phyloP scores from a whole-genome alignment of 1,284 basidiomycete genomes.

The Gymnopus androsaceus region DNA sequence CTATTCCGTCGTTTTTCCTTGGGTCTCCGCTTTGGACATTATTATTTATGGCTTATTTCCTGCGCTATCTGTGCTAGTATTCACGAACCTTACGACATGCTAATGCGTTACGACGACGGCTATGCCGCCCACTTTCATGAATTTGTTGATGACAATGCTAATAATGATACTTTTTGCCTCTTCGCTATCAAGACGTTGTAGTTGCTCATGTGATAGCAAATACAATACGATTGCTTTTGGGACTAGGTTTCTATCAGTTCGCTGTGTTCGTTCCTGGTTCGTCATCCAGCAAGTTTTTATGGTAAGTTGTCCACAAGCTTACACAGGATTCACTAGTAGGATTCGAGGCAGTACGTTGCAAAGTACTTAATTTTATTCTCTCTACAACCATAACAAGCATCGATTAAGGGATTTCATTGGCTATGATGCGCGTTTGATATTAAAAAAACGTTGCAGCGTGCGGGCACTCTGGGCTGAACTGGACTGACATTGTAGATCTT shows the following conservation, averaged over 20 bases:
- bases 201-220: conserved; percentile 7
- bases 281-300: too few relatives aligned
- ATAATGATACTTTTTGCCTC: not conserved
- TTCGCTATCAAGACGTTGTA: not conserved
- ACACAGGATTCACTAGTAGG: not conserved
- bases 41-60: conserved; percentile 19
- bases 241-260: not conserved
- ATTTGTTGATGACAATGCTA: conserved; percentile 3
- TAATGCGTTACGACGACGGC: conserved; percentile 23
- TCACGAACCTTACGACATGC: conserved; percentile 27
- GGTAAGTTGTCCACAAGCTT: too few relatives aligned
- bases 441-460: conserved; percentile 40
- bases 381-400: not conserved
- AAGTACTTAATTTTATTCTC: not conserved
- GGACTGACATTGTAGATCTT: not conserved
- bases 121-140: conserved; percentile 4
- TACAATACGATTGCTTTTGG: not conserved
- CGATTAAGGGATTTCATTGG: not conserved
- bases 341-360: not conserved
- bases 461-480: conserved; percentile 5
- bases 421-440: conserved; percentile 24
- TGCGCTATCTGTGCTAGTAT: too few relatives aligned
- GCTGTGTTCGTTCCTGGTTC: too few relatives aligned
- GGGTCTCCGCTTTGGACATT: conserved; percentile 22
- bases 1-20: conserved; percentile 27